Evolutionary conservation across 768 basidiomycete species (phyloP).

Genomic region (Mycena kentingensis): DNA sequence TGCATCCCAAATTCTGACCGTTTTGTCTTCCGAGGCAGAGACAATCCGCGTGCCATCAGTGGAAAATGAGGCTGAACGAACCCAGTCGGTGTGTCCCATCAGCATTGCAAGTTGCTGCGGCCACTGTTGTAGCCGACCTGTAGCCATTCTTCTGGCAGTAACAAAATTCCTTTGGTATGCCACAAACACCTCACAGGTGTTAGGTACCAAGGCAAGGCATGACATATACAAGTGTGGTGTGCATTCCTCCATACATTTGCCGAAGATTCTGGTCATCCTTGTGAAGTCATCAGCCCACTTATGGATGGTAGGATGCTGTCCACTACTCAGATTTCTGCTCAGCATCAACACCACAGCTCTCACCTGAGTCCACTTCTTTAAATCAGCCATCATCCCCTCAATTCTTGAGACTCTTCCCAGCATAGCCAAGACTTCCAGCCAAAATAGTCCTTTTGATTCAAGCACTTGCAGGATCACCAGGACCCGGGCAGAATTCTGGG

Average conservation of each 20-base stretch:
- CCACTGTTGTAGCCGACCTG: not conserved
- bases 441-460: not conserved
- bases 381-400: not conserved
- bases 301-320: not conserved
- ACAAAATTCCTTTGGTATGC: no score
- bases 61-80: no score
- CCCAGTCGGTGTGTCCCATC: no score
- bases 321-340: not conserved
- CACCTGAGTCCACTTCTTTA: not conserved
- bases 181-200: not conserved
- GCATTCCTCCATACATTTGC: not conserved
- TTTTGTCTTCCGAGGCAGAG: no score
- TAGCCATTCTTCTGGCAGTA: not conserved
- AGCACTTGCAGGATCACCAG: not conserved
- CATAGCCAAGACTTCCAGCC: constrained; percentile 9
- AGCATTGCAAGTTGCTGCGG: no score
- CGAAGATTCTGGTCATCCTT: constrained; percentile 1
- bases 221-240: constrained; percentile 5
- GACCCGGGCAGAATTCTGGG: not conserved
- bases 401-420: not conserved
- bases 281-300: not conserved
- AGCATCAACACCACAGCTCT: not conserved
- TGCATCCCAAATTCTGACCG: no score
- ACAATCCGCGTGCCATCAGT: no score
- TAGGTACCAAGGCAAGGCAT: not conserved